Conservation (phyloP, 2,329 filamentous ascomycete species). For the Teratosphaeria zuluensis region DNA sequence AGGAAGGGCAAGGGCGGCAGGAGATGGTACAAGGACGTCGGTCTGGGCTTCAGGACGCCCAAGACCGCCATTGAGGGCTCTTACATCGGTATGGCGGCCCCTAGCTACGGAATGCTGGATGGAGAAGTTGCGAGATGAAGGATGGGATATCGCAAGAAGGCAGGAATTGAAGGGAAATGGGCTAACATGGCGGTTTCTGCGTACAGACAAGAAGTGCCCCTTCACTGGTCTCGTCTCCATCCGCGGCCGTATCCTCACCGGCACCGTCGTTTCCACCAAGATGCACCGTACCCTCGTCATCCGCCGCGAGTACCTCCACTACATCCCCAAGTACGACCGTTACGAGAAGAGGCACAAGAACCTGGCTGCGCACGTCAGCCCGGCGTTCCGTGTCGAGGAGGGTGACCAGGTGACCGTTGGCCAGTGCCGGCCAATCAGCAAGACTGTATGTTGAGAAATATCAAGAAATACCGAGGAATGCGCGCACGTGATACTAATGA, state of each 20-base stretch:
- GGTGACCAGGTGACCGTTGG: conserved; percentile 99
- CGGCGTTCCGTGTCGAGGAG: conserved; percentile 99
- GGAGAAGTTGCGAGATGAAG: neutral
- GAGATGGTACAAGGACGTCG: conserved; percentile 99
- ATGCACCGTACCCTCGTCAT: conserved; percentile 99
- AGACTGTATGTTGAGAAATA: conserved; percentile 69
- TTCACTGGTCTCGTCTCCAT: conserved; percentile 99
- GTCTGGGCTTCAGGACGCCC: conserved; percentile 97
- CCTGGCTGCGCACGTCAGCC: conserved; percentile 96
- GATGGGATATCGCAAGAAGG: conserved; percentile 2
- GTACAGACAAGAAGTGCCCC: conserved; percentile 98
- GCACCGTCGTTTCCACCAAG: conserved; percentile 99
- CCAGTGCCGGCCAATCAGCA: conserved; percentile 98
- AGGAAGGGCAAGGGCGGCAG: conserved; percentile 83
- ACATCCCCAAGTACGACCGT: conserved; percentile 98
- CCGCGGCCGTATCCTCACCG: conserved; percentile 99
- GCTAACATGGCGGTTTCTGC: conserved; percentile 1
- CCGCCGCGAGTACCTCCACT: conserved; percentile 99
- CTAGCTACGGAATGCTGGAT: too few species aligned
- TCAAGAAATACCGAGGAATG: neutral
- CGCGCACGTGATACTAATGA: conserved; percentile 8
- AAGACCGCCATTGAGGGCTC: conserved; percentile 96
- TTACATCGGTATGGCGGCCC: conserved; percentile 78
- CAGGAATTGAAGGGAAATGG: neutral
- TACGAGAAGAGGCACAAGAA: conserved; percentile 99